phyloP scores from a whole-genome alignment of 108 stramenopile species.

The Bacterosira constricta region DNA sequence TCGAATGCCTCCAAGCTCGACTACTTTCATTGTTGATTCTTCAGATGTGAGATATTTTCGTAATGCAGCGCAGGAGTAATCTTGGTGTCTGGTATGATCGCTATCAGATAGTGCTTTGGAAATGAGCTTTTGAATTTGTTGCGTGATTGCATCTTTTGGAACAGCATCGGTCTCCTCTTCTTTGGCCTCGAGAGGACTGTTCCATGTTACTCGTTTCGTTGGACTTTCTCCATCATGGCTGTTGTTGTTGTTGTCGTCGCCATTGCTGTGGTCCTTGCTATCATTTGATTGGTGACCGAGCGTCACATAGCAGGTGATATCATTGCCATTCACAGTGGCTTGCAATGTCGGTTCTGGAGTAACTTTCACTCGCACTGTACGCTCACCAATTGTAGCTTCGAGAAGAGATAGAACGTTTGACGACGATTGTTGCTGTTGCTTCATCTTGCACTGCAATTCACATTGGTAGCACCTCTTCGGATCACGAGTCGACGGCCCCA shows the following conservation, averaged over 20 bases:
- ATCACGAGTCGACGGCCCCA: not conserved
- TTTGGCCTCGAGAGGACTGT: too few species aligned
- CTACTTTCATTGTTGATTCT: not conserved
- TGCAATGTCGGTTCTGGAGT: conserved; percentile 1
- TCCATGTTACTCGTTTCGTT: too few species aligned
- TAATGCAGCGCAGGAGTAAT: not conserved
- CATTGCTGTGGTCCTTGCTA: too few species aligned
- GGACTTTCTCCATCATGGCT: too few species aligned
- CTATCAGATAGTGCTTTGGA: not conserved
- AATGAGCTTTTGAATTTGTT: conserved; percentile 15
- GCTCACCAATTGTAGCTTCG: conserved; percentile 22
- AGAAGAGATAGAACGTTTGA: not conserved
- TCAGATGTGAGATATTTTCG: conserved; percentile 9
- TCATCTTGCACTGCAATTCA: conserved; percentile 1
- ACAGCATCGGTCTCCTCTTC: too few species aligned
- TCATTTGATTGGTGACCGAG: not conserved
- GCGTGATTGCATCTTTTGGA: not conserved
- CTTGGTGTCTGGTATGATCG: conserved; percentile 8
- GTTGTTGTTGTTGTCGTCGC: too few species aligned
- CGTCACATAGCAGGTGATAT: conserved; percentile 12
- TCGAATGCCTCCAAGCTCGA: conserved; percentile 7
- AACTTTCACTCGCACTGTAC: conserved; percentile 10
- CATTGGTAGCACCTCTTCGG: conserved; percentile 35
- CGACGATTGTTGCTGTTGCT: not conserved
- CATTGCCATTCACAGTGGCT: not conserved